These are phyloP conservation scores for Lunularia cruciata DNA, from an alignment of 225 moss, liverwort and hornwort species.

Conservation along the genomic window DNA sequence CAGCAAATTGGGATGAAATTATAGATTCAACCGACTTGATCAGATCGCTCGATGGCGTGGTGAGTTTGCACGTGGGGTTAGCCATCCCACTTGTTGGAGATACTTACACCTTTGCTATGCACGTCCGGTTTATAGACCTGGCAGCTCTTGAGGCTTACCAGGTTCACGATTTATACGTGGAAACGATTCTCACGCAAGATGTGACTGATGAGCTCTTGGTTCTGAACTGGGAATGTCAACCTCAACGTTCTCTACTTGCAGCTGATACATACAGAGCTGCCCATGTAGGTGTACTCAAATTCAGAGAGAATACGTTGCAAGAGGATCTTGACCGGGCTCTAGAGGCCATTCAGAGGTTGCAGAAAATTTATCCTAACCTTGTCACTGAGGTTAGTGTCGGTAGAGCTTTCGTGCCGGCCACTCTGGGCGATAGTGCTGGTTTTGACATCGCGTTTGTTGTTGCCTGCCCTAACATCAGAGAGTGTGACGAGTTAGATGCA, in stretches of 20 bases:
- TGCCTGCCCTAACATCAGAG: conserved; percentile 4
- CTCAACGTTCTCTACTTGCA: not conserved
- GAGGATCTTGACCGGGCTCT: conserved; percentile 1
- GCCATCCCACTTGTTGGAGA: conserved; percentile 12
- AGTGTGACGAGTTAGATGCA: conserved; percentile 11
- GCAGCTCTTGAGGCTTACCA: conserved; percentile 13
- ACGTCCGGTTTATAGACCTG: conserved; percentile 12
- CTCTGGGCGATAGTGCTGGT: not conserved
- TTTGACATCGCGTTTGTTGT: conserved; percentile 8
- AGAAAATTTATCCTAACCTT: conserved; percentile 3
- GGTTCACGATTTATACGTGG: conserved; percentile 4
- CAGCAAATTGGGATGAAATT: not conserved
- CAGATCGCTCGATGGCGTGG: not conserved
- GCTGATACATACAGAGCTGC: not conserved
- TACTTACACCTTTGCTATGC: conserved; percentile 18
- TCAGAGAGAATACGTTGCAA: not conserved
- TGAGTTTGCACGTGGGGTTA: conserved; percentile 9
- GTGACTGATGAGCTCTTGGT: not conserved
- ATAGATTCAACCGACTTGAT: not conserved
- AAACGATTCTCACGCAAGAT: not conserved
- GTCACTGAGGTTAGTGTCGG: conserved; percentile 9
- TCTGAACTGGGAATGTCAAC: conserved; percentile 16
- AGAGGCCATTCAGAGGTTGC: not conserved
- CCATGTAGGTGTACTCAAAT: conserved; percentile 10
- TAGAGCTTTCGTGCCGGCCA: conserved; percentile 8